Evolutionary conservation across 148 eudicot species (phyloP), one percentile per base, ranked within the genome.

Genomic region (Amaranthus palmeri): DNA sequence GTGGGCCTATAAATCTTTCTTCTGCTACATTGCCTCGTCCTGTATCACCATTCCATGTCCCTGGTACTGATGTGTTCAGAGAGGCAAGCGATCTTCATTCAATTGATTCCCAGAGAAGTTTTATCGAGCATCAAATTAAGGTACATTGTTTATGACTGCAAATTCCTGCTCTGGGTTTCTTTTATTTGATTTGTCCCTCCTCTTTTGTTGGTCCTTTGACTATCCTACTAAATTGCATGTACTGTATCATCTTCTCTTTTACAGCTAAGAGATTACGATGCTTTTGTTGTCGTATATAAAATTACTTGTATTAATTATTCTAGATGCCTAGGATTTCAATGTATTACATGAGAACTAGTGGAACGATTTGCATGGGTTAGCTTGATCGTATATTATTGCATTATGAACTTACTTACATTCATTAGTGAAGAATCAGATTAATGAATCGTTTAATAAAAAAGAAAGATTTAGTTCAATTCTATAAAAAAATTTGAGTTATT

Each of bases 61-160:
- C 87, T 74, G 82, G 75, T 50, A 61, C 73, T 7, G 79, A 84
- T 60, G 58, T 64, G 71, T 65, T 76, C 40, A 64, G 67, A 58
- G 81, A 73, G 57, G 84, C 65, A 79, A 67, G 79, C 49, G 75
- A 61, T 64, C 80, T 74, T 72, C 63, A 70, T 61, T 36, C 79
- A 71, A 57, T 86, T 45, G 86, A 80, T 52, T 71, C 86, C 6
- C 89, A 84, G 60, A 83, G 81, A 75, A 79, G 81, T 67, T 53
- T 83, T 44, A 66, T 95, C 70, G 84, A 88, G 79, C 83, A 81
- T 49, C 92, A 86, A 73, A 88, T 89, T 77, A 90, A 91, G 99
- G 99, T 95, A 83, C 17, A 36, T 44, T 54, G 46, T 67, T n/a
- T 14, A 9, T 6, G 12, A 52, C 13, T 9, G 7, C n/a, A 41